Conservation (phyloP, 2,329 filamentous ascomycete species). For the Aureobasidium namibiae region DNA sequence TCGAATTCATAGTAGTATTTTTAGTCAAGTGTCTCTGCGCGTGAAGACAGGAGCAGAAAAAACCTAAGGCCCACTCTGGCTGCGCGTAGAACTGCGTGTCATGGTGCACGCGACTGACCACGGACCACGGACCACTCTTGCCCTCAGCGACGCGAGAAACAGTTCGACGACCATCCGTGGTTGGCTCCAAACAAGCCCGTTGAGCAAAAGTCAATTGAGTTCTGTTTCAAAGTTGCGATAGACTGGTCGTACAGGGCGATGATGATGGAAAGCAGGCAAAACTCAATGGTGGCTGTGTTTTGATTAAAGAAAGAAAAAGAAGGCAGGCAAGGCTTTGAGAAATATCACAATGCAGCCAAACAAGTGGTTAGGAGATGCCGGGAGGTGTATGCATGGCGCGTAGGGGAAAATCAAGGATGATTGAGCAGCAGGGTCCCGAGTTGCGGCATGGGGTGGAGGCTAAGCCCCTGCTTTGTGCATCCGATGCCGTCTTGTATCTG, state of each 20-base stretch:
- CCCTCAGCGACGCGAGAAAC: conserved; percentile 2
- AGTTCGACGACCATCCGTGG: background rate
- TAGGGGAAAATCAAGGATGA: background rate
- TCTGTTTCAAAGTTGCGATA: background rate
- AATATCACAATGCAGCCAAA: background rate
- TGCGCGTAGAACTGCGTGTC: background rate
- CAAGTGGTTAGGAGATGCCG: background rate
- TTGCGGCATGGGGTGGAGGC: background rate
- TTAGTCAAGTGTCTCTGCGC: background rate
- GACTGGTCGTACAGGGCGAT: background rate
- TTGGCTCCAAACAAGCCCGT: background rate
- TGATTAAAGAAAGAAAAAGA: background rate
- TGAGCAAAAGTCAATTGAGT: conserved; percentile 1
- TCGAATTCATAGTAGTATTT: conserved; percentile 3
- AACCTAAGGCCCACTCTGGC: background rate
- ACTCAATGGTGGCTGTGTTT: background rate
- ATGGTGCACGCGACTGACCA: background rate
- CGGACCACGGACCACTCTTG: conserved; percentile 1
- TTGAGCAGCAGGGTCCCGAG: conserved; percentile 1
- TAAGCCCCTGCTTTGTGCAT: conserved; percentile 8
- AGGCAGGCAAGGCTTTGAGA: background rate
- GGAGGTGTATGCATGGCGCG: conserved; percentile 1
- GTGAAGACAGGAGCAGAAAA: background rate
- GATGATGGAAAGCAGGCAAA: background rate
- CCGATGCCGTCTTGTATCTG: background rate